Percentiles rank a stretch among this genome's conserved stretches.
Conservation (phyloP, 495 filamentous ascomycete species). For the Thozetella sp. region DNA sequence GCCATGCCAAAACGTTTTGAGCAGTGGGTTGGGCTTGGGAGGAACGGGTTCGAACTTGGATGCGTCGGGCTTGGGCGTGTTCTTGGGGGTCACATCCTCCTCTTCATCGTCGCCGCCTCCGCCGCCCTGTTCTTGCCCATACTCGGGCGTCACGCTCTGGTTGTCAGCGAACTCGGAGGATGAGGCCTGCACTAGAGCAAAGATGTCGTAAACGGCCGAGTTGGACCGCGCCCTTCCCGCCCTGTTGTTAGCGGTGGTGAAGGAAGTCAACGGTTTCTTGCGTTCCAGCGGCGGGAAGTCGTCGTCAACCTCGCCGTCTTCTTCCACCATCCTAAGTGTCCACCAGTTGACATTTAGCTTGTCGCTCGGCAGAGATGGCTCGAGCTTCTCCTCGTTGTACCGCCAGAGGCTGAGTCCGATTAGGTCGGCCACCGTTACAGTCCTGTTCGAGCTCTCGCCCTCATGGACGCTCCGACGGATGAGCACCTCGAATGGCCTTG, state of each 20-base stretch:
- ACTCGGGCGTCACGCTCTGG: conserved; percentile 71
- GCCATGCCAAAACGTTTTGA: conserved; percentile 57
- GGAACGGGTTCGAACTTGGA: conserved; percentile 20
- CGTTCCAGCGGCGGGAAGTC: conserved; percentile 89
- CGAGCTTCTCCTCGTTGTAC: conserved; percentile 79
- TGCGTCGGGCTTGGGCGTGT: conserved; percentile 42
- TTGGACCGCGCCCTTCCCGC: conserved; percentile 69
- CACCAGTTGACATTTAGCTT: conserved; percentile 89
- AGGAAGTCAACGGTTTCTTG: conserved; percentile 77
- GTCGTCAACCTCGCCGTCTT: conserved; percentile 84
- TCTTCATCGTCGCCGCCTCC: conserved; percentile 38
- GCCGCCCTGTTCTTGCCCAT: conserved; percentile 57
- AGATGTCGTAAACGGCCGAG: conserved; percentile 89
- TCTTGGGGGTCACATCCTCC: conserved; percentile 37
- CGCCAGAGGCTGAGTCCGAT: conserved; percentile 89
- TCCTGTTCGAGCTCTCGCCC: conserved; percentile 58
- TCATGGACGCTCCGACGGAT: conserved; percentile 77
- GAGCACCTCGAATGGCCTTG: conserved; percentile 75
- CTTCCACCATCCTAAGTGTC: conserved; percentile 91
- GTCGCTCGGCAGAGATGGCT: conserved; percentile 67
- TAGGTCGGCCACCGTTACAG: conserved; percentile 83
- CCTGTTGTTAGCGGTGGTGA: conserved; percentile 86
- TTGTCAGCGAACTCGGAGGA: conserved; percentile 78
- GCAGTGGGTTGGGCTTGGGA: conserved; percentile 55
- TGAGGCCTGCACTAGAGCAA: conserved; percentile 84